Evolutionary conservation across 1,284 basidiomycete genomes (phyloP).

Genomic region (Earliella scabrosa): DNA sequence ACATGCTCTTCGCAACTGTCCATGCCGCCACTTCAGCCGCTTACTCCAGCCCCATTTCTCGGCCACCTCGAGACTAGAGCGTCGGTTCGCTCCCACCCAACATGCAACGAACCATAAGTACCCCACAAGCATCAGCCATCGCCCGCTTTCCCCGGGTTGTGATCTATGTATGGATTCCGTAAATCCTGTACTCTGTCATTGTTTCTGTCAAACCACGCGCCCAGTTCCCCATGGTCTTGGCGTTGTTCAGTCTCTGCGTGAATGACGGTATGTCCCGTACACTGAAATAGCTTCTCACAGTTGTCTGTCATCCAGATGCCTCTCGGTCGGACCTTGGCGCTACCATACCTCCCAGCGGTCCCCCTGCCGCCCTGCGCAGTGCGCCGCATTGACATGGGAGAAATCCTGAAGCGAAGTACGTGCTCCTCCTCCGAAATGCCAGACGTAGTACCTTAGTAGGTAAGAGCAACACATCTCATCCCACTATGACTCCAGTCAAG

Average conservation of each 20-base stretch:
- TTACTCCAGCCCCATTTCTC: background rate
- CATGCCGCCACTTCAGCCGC: background rate
- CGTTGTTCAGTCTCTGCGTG: slow-evolving; percentile 16
- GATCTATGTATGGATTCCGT: background rate
- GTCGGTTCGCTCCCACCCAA: background rate
- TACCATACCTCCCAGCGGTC: too few species aligned
- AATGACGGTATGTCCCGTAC: slow-evolving; percentile 10
- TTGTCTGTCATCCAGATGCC: slow-evolving; percentile 4
- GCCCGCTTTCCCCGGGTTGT: background rate
- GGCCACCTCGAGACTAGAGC: background rate
- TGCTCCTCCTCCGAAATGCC: too few species aligned
- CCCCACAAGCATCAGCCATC: background rate
- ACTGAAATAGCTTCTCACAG: slow-evolving; percentile 20
- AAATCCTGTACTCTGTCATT: background rate
- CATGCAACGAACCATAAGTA: too few species aligned
- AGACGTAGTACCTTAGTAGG: too few species aligned
- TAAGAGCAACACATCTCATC: too few species aligned
- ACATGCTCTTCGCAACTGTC: slow-evolving; percentile 3
- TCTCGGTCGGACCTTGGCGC: slow-evolving; percentile 19
- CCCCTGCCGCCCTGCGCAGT: too few species aligned
- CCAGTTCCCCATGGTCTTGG: slow-evolving; percentile 17
- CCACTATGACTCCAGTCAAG: too few species aligned
- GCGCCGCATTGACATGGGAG: too few species aligned
- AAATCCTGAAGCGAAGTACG: too few species aligned
- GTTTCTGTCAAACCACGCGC: background rate